Base-by-base conservation (phyloP, 2,329 filamentous ascomycete species). In the Aureobasidium sp. region DNA sequence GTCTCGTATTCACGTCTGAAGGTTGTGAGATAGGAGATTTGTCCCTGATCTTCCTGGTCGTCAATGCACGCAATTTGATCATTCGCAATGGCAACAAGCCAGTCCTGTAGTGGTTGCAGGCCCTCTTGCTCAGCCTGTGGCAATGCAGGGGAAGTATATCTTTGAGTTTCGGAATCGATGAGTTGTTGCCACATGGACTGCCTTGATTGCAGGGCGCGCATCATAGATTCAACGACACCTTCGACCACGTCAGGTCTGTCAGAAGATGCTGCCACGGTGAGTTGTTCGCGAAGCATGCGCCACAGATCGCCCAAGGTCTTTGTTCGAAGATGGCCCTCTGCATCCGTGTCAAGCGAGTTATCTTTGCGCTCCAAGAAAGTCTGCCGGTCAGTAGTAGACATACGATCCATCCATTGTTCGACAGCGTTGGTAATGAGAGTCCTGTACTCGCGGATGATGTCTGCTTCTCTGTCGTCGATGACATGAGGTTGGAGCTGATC, bases 41-140 rank as follows among this genome's bases (percentile, higher is more conserved):
- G 83, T 56, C 80, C 81, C 57, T 88, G 85, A 60, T 86, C 86
- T 65, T 79, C 72, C 32, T 68, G 67, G 52, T 97, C 94, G 68
- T 97, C 93, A 64, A 98, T 95, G 70, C 90, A 96, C 54, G 90
- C 90, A 66, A 98, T 97, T 69, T 98, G 93, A 71, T 98, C 93
- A 72, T 98, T 98, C 61, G 94, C 93, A 54, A 94, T 89, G 40
- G 93, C 90, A 50, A 98, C 84, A 53, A 98, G 84, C 90, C 91
- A 98, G 72, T 98, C 93, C 64, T 84, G 80, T 38, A 84, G 68
- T 17, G 77, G 69, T 67, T 95, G 88, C 24, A 95, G 74, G 3
- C 86, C 81, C 67, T 95, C 89, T 16, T 66, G 59, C 63, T 86
- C 84, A 12, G 38, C 42, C 4, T 45, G 51, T 25, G 37, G 51